Evolutionary conservation across 306 rosid genomes (phyloP).

Genomic region (peach (Prunus persica)): DNA sequence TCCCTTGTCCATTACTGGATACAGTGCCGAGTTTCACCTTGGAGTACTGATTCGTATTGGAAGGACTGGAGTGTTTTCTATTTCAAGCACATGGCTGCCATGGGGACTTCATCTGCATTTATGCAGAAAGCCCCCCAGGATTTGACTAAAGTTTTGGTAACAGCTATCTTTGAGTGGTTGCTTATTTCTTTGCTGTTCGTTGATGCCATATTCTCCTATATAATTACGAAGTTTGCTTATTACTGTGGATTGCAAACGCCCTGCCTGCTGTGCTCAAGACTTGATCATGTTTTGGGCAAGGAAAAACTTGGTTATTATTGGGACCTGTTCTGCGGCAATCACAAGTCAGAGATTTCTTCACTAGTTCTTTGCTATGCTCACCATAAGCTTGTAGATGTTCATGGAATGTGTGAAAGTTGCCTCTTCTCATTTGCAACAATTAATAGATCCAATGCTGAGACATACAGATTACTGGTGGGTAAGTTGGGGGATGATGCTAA

Average conservation of each 20-base stretch:
- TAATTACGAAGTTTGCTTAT: conserved; percentile 66
- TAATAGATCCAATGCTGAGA: conserved; percentile 55
- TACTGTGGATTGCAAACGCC: conserved; percentile 63
- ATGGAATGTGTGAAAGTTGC: conserved; percentile 72
- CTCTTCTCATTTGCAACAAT: conserved; percentile 63
- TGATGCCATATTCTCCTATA: conserved; percentile 59
- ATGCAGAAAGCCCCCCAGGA: conserved; percentile 22
- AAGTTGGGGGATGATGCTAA: conserved; percentile 50
- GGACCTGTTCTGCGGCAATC: conserved; percentile 67
- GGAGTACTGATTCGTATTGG: conserved; percentile 27
- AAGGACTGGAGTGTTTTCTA: conserved; percentile 34
- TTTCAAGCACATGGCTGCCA: conserved; percentile 41
- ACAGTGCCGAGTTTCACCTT: conserved; percentile 37
- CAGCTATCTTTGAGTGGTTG: conserved; percentile 84
- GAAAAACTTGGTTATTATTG: conserved; percentile 56
- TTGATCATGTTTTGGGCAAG: conserved; percentile 76
- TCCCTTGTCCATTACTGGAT: conserved; percentile 13
- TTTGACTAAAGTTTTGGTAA: conserved; percentile 39
- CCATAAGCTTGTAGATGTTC: conserved; percentile 71
- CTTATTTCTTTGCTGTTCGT: conserved; percentile 60
- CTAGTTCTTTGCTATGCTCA: conserved; percentile 63
- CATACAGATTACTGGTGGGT: conserved; percentile 56
- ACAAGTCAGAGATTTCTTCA: conserved; percentile 74
- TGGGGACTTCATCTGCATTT: conserved; percentile 34
- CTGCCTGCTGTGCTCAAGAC: conserved; percentile 85